These are phyloP conservation scores for Phytophthora fragariae DNA, from an alignment of 352 stramenopile genomes.

Conservation along the genomic window DNA sequence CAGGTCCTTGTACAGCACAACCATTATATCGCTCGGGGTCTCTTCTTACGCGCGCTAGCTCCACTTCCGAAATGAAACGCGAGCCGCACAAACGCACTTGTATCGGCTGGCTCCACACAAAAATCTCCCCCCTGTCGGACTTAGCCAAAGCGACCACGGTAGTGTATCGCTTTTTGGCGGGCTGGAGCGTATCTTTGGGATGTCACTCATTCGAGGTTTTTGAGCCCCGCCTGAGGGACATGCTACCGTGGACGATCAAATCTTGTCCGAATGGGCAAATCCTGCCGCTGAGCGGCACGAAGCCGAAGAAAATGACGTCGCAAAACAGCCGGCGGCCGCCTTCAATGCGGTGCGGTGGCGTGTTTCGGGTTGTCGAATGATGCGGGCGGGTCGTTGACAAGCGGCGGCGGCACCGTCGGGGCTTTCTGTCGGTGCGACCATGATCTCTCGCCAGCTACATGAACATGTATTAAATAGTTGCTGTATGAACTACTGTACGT, in stretches of 20 bases:
- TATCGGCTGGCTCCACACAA: conserved; percentile 31
- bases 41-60: conserved; percentile 18
- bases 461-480: neutral
- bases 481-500: neutral
- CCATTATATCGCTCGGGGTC: conserved; percentile 42
- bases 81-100: conserved; percentile 37
- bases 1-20: conserved; percentile 84
- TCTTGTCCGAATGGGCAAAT: neutral
- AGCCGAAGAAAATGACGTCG: conserved; percentile 28
- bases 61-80: conserved; percentile 60
- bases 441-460: neutral
- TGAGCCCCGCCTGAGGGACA: neutral
- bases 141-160: neutral
- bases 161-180: conserved; percentile 4
- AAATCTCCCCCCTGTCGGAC: conserved; percentile 28
- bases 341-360: conserved; percentile 25
- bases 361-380: conserved; percentile 38
- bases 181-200: conserved; percentile 22
- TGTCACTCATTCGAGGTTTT: neutral
- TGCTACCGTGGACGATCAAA: neutral
- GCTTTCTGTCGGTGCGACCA: conserved; percentile 13
- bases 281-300: neutral
- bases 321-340: conserved; percentile 18
- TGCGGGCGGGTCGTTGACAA: conserved; percentile 37
- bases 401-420: neutral